phyloP scores from a whole-genome alignment of 1,284 basidiomycete species.

The Rhizoctonia solani region DNA sequence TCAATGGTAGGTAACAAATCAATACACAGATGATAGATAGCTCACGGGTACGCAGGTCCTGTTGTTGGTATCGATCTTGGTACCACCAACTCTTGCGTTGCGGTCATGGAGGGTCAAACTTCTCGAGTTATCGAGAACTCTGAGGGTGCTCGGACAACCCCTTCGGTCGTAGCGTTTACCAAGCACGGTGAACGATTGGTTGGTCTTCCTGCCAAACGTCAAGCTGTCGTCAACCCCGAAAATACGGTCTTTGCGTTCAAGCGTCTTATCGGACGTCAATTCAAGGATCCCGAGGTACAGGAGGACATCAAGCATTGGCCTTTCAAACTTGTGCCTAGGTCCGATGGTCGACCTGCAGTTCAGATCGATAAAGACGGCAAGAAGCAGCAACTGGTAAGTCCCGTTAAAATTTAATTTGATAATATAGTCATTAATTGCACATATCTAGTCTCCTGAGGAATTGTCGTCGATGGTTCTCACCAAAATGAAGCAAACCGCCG shows the following conservation, averaged over 20 bases:
- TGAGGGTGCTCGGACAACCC: conserved; percentile 97
- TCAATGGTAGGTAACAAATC: conserved; percentile 34
- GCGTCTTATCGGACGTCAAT: conserved; percentile 94
- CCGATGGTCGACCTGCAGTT: conserved; percentile 73
- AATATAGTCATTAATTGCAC: conserved; percentile 22
- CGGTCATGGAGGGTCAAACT: conserved; percentile 94
- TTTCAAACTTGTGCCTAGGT: conserved; percentile 77
- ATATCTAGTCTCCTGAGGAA: conserved; percentile 71
- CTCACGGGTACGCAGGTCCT: conserved; percentile 55
- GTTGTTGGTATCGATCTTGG: conserved; percentile 86
- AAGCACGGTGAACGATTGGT: conserved; percentile 93
- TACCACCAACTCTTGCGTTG: conserved; percentile 91
- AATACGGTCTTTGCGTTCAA: conserved; percentile 97
- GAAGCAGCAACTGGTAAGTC: conserved; percentile 65
- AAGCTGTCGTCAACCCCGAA: conserved; percentile 94
- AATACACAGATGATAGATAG: background rate
- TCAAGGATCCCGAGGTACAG: conserved; percentile 90
- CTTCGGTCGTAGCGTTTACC: conserved; percentile 98
- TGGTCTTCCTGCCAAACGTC: conserved; percentile 95
- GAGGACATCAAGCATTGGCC: conserved; percentile 87
- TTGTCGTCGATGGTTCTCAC: conserved; percentile 83
- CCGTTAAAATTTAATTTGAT: conserved; percentile 3
- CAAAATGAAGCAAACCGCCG: conserved; percentile 96
- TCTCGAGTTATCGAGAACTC: conserved; percentile 96
- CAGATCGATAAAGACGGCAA: conserved; percentile 77